Percentiles rank a stretch among this genome's conserved stretches.
Conservation (phyloP, 1,139 yeast genomes). For the Debaryomyces fabryi region DNA sequence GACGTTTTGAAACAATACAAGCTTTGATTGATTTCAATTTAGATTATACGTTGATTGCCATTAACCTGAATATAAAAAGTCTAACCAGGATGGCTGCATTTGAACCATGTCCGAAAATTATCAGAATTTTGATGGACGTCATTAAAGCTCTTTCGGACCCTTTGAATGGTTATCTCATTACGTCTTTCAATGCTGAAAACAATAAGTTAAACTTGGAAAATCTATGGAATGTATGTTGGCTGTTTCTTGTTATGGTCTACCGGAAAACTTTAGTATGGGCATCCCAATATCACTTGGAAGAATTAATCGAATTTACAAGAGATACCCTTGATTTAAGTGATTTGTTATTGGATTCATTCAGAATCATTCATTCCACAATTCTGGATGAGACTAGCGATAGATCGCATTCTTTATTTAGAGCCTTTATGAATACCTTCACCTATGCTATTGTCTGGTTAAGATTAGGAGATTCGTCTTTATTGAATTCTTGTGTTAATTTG, state of each 20-base stretch:
- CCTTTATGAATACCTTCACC: constrained; percentile 54
- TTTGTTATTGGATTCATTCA: constrained; percentile 63
- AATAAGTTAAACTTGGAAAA: constrained; percentile 15
- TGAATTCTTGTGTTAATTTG: constrained; percentile 73
- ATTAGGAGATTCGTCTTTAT: constrained; percentile 73
- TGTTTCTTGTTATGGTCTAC: constrained; percentile 68
- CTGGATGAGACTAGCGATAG: constrained; percentile 15
- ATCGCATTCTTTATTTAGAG: constrained; percentile 29
- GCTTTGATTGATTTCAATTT: constrained; percentile 49
- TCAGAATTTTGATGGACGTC: constrained; percentile 76
- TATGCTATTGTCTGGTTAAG: constrained; percentile 78
- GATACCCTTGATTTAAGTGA: constrained; percentile 84
- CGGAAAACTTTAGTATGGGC: constrained; percentile 78
- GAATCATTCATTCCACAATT: constrained; percentile 50
- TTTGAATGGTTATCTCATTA: constrained; percentile 49
- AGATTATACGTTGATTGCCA: constrained; percentile 49
- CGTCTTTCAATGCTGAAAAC: constrained; percentile 14
- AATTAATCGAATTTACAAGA: constrained; percentile 78
- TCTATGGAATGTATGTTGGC: constrained; percentile 76
- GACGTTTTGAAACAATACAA: constrained; percentile 72
- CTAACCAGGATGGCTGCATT: constrained; percentile 54
- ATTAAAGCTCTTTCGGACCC: constrained; percentile 68
- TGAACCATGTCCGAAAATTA: constrained; percentile 77
- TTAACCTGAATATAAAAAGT: constrained; percentile 47
- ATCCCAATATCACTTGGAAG: constrained; percentile 53